Conservation (phyloP, 148 eudicot species). For the Dianthus caryophyllus region DNA sequence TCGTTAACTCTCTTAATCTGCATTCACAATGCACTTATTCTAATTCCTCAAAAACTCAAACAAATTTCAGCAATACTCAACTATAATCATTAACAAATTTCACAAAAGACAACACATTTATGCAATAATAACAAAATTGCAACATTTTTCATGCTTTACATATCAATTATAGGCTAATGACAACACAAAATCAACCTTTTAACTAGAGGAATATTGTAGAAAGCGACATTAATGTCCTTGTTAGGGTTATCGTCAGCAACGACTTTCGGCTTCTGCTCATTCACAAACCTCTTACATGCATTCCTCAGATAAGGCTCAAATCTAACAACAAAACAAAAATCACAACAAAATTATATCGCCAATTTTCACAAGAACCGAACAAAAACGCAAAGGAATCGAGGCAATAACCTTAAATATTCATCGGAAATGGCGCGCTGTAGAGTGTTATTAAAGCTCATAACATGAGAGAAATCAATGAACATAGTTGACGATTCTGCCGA, state of each 20-base stretch:
- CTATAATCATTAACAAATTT: not conserved
- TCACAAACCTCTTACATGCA: slow-evolving; percentile 87
- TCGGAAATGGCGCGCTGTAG: slow-evolving; percentile 82
- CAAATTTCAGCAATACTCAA: not conserved
- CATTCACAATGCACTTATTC: slow-evolving; percentile 4
- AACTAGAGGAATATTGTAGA: slow-evolving; percentile 74
- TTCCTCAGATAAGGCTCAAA: slow-evolving; percentile 77
- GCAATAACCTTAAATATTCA: slow-evolving; percentile 63
- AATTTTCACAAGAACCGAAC: not conserved
- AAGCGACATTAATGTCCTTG: slow-evolving; percentile 80
- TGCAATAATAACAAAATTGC: no score
- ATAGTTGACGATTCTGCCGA: slow-evolving; percentile 77
- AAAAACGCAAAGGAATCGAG: not conserved
- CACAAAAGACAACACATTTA: not conserved
- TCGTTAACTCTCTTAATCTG: slow-evolving; percentile 77
- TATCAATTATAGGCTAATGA: no score
- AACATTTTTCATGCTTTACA: no score
- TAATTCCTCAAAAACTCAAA: not conserved
- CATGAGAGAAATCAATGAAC: slow-evolving; percentile 91
- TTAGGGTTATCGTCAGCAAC: slow-evolving; percentile 78
- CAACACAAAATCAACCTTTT: no score
- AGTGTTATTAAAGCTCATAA: slow-evolving; percentile 75
- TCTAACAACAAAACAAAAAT: slow-evolving; percentile 24
- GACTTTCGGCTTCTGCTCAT: slow-evolving; percentile 68
- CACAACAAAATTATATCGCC: not conserved